Conservation (phyloP, 2,329 filamentous ascomycete genomes). For the Pyrenochaeta sp. region DNA sequence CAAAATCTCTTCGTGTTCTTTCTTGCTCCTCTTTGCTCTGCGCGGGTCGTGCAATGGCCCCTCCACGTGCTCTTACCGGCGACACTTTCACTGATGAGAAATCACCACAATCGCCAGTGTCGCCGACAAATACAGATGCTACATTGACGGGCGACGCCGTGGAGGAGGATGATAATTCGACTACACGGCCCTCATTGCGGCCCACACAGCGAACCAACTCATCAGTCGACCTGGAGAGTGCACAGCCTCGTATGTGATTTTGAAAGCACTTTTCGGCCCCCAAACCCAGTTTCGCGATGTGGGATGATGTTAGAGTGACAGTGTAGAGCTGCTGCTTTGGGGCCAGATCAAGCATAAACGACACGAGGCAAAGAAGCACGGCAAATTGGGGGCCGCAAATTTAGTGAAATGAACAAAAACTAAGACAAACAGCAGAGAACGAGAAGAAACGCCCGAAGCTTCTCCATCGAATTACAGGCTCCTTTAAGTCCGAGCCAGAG, state of each 20-base stretch:
- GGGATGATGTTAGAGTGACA: not conserved
- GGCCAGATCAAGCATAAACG: not conserved
- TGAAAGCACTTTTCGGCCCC: constrained; percentile 17
- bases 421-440: constrained; percentile 25
- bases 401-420: constrained; percentile 3
- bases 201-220: constrained; percentile 11
- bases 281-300: constrained; percentile 5
- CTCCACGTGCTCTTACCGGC: constrained; percentile 42
- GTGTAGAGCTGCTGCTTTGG: not conserved
- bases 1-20: constrained; percentile 9
- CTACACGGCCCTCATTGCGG: constrained; percentile 18
- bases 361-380: not conserved
- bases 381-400: not conserved
- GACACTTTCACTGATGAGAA: constrained; percentile 41
- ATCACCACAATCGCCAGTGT: constrained; percentile 32
- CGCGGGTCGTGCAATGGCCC: constrained; percentile 32
- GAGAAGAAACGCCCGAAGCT: constrained; percentile 35
- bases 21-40: constrained; percentile 8
- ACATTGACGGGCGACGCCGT: constrained; percentile 43
- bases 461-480: constrained; percentile 37
- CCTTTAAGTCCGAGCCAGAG: constrained; percentile 43
- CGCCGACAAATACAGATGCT: constrained; percentile 38
- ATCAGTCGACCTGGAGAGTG: constrained; percentile 25
- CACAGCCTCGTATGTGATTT: constrained; percentile 45
- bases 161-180: constrained; percentile 27